Conservation (phyloP, 202 grass and related monocot species). For the Cymbopogon flexuosus region DNA sequence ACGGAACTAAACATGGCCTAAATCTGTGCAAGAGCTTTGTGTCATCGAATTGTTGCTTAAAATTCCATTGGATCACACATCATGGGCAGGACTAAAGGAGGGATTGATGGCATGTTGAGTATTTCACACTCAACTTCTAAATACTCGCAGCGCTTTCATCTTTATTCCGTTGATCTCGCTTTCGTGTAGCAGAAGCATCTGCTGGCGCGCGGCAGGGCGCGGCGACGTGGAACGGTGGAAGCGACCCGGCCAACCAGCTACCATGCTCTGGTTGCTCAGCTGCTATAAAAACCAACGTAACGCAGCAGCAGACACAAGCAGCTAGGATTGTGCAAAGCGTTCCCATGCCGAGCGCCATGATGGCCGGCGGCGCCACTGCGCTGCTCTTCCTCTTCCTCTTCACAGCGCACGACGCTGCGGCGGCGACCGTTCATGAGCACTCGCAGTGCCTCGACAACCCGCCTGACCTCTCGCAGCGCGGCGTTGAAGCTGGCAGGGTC, state of each 20-base stretch:
- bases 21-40: not conserved
- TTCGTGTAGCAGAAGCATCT: not conserved
- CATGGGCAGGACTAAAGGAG: too few relatives aligned
- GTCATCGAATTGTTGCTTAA: not conserved
- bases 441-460: slow-evolving; percentile 39
- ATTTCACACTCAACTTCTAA: not conserved
- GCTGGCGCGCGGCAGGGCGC: too few relatives aligned
- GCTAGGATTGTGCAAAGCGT: not conserved
- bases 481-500: not conserved
- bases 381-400: not conserved
- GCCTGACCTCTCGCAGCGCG: slow-evolving; percentile 5
- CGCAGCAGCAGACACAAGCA: not conserved
- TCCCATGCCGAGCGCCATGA: not conserved
- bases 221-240: not conserved
- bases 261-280: not conserved
- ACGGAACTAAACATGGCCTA: too few relatives aligned
- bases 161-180: not conserved
- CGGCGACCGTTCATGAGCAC: not conserved
- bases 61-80: not conserved
- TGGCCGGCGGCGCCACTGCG: not conserved
- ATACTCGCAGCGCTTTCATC: not conserved
- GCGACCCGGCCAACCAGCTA: not conserved
- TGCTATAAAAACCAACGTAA: not conserved
- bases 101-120: not conserved
- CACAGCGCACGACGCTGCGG: not conserved